Evolutionary conservation across 176 grass and related monocot genomes (phyloP).

Genomic region (Tuctoria greenei): DNA sequence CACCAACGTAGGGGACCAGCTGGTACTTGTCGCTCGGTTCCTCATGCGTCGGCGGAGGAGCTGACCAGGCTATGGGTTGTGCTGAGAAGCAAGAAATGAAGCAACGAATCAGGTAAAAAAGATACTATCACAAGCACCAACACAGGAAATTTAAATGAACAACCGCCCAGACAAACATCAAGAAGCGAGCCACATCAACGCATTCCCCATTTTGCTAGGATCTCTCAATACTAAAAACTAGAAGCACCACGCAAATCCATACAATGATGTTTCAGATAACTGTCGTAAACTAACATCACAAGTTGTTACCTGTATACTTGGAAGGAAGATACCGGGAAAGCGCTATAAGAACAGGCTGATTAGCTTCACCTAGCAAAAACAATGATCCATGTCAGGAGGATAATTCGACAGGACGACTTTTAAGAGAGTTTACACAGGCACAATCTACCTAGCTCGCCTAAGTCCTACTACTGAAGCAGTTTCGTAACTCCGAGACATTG

Average conservation of each 20-base stretch:
- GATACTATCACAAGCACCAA: not conserved
- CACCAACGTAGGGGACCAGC: not conserved
- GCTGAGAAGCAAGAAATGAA: constrained; percentile 20
- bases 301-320: not conserved
- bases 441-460: not conserved
- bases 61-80: constrained; percentile 20
- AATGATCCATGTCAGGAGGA: not conserved
- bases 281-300: not conserved
- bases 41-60: not conserved
- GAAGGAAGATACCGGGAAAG: not conserved
- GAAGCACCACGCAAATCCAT: not conserved
- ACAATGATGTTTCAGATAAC: not conserved
- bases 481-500: not conserved
- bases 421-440: not conserved
- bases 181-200: not conserved
- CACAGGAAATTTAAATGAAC: not conserved
- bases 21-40: not conserved
- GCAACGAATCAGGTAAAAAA: not conserved
- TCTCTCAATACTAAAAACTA: not conserved
- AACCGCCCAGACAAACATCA: not conserved
- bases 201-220: not conserved
- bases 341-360: not conserved
- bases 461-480: not conserved
- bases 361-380: not conserved
- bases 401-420: not conserved